These are phyloP conservation scores for Barnettozyma vustinii DNA, from an alignment of 805 yeast species.

Conservation along the genomic window DNA sequence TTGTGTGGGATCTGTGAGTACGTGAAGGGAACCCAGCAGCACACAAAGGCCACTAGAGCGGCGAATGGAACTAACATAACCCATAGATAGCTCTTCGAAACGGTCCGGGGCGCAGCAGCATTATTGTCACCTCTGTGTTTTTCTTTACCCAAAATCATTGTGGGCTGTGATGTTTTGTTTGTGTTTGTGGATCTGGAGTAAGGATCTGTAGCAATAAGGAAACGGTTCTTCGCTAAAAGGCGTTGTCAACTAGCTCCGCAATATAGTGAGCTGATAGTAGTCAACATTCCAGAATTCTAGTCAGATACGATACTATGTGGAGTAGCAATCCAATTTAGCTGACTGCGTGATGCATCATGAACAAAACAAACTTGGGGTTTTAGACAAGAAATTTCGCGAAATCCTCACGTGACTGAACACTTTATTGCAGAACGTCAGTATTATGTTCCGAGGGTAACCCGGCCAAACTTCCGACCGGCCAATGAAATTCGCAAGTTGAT, in stretches of 20 bases:
- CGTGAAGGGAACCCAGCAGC: neutral
- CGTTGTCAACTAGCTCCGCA: neutral
- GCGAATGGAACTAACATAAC: neutral
- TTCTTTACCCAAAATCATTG: neutral
- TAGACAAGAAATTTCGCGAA: no score
- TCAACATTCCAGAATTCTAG: neutral
- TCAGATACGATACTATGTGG: neutral
- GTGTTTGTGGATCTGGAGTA: conserved; percentile 1
- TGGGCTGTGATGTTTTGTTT: neutral
- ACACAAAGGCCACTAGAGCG: neutral
- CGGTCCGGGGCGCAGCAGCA: neutral
- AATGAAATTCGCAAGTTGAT: conserved; percentile 10
- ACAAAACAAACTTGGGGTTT: neutral
- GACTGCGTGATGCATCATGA: neutral
- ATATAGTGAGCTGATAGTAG: neutral
- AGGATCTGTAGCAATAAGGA: neutral
- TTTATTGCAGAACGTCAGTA: no score
- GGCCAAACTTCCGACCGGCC: conserved; percentile 7
- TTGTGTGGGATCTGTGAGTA: neutral
- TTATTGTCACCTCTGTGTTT: neutral
- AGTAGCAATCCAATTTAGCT: neutral
- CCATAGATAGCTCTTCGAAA: neutral
- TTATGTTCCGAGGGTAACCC: neutral
- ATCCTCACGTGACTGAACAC: neutral
- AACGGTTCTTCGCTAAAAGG: neutral